Evolutionary conservation across 1,139 yeast species (phyloP), one percentile per base, ranked within the genome.

Genomic region (Suhomyces guaymorum): DNA sequence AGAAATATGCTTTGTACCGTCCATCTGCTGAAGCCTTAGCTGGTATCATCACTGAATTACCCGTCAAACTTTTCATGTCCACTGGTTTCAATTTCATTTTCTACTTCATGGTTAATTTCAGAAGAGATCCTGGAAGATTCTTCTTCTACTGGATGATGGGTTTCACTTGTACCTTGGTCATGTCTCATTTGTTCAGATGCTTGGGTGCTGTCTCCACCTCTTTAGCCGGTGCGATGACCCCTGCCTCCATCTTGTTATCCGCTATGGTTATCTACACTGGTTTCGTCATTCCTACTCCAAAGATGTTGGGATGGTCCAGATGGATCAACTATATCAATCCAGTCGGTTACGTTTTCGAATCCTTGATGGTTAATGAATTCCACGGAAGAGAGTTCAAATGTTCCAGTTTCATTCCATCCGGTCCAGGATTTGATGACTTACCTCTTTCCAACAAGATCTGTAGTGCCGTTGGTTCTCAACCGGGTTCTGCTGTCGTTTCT

Each of bases 271-370:
- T 82, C 55, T 83, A 72, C 59, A 78, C 88, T n/a, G 94, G 94
- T 40, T 85, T 83, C 58, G 80, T 79, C 21, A 70, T 84, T 43
- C 92, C 92, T 22, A 73, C 73, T 35, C 73, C 75, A 7, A 68
- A 71, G 38, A 80, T 84, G 84, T 72, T 76, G 40, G 82, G 85
- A 18, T 85, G 94, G 94, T 76, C 85, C 23, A 69, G 82, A 44
- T 86, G 94, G 92, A 77, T 85, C 49, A 80, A 80, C 59, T 84
- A 81, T 51, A 57, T 84, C 38, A 75, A 85, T 49, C 94, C 94
- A 0, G 62, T 84, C 32, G 80, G 78, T 5, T 85, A 84, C 49
- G 72, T 76, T 4, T 83, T 81, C 49, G 90, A 83, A 55, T 66
- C 85, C 0, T 58, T 84, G 51, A 75, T 84, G 78, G 70, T 75